phyloP scores from a whole-genome alignment of 2,329 filamentous ascomycete genomes.

The Aspergillus carbonarius region DNA sequence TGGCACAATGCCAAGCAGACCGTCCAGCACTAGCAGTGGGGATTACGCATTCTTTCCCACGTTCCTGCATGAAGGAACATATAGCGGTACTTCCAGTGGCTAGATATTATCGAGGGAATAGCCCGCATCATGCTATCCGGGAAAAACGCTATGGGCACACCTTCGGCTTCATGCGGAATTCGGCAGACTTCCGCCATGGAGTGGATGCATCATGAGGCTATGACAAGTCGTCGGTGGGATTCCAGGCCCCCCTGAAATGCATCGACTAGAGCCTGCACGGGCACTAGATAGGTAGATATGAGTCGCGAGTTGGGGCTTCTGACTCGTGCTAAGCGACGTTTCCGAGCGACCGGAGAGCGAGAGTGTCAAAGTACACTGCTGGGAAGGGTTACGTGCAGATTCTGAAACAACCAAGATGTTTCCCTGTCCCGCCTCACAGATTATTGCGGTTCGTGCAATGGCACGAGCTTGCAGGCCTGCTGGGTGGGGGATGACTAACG shows the following conservation, averaged over 20 bases:
- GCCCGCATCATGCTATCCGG: not conserved
- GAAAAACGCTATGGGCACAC: not conserved
- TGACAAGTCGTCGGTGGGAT: not conserved
- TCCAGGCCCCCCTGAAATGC: not conserved
- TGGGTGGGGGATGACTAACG: not conserved
- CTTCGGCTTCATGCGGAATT: not conserved
- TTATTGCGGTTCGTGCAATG: not conserved
- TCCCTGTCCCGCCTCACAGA: not conserved
- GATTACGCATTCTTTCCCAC: slow-evolving; percentile 14
- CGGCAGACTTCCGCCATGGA: not conserved
- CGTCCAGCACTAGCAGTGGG: slow-evolving; percentile 12
- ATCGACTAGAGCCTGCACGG: not conserved
- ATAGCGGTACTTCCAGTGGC: not conserved
- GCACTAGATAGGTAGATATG: not conserved
- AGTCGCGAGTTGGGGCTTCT: not conserved
- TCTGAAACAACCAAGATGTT: slow-evolving; percentile 15
- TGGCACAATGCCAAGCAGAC: slow-evolving; percentile 12
- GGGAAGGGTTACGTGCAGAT: slow-evolving; percentile 14
- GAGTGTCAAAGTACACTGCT: not conserved
- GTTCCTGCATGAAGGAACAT: not conserved
- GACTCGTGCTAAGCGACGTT: not conserved
- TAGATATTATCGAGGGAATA: not conserved
- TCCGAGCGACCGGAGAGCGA: not conserved
- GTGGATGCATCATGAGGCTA: not conserved
- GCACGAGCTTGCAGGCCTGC: not conserved